These are phyloP conservation scores for Coemansia sp. DNA, from an alignment of 192 early-diverging fungal species.

Conservation along the genomic window DNA sequence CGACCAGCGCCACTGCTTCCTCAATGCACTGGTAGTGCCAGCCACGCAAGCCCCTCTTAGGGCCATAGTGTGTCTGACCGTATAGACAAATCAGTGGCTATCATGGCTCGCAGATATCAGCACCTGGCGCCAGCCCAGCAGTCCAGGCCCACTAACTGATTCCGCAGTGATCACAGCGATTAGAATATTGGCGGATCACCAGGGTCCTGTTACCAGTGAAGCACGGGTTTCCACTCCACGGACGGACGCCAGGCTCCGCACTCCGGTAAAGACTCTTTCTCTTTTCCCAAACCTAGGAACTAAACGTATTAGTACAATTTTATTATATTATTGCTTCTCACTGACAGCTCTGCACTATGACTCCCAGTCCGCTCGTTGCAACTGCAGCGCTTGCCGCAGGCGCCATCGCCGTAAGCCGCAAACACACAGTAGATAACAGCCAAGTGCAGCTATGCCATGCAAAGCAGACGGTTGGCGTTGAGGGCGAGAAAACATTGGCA, in stretches of 20 bases:
- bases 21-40: not conserved
- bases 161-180: not conserved
- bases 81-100: not conserved
- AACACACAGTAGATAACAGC: constrained; percentile 37
- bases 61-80: not conserved
- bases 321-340: not conserved
- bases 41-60: not conserved
- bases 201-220: not conserved
- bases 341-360: constrained; percentile 16
- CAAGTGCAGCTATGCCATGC: constrained; percentile 42
- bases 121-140: not conserved
- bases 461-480: constrained; percentile 22
- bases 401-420: constrained; percentile 26
- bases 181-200: not conserved
- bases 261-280: not conserved
- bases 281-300: not conserved
- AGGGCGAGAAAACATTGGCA: constrained; percentile 21
- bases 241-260: not conserved
- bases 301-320: not conserved
- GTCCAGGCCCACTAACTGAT: not conserved
- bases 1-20: not conserved
- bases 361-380: constrained; percentile 21
- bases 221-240: not conserved
- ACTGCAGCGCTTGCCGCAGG: constrained; percentile 22
- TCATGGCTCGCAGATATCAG: not conserved